Evolutionary conservation across 2,329 filamentous ascomycete genomes (phyloP).

Genomic region (Dactylellina drechsleri): DNA sequence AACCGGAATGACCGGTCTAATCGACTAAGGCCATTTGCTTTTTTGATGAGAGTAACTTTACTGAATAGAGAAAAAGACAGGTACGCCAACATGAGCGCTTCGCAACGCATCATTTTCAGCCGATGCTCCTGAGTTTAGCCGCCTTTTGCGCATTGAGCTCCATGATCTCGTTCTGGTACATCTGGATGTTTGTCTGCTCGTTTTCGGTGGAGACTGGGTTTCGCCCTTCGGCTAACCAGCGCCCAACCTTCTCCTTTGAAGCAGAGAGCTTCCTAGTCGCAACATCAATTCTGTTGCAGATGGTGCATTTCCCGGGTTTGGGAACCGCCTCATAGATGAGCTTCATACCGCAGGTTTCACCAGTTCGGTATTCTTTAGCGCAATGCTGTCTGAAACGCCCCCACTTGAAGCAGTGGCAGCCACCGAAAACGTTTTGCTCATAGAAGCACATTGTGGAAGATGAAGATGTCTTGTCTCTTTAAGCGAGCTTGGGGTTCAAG

Average conservation of each 20-base stretch:
- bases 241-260: slow-evolving; percentile 58
- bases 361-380: slow-evolving; percentile 92
- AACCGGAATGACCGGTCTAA: slow-evolving; percentile 23
- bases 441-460: slow-evolving; percentile 86
- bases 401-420: slow-evolving; percentile 94
- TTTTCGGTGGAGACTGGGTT: slow-evolving; percentile 59
- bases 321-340: slow-evolving; percentile 79
- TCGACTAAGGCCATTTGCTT: slow-evolving; percentile 25
- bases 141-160: slow-evolving; percentile 58
- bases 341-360: slow-evolving; percentile 95
- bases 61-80: slow-evolving; percentile 38
- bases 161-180: slow-evolving; percentile 59
- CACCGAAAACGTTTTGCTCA: slow-evolving; percentile 80
- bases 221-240: slow-evolving; percentile 59
- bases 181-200: slow-evolving; percentile 58
- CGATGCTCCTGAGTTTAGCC: slow-evolving; percentile 58
- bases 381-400: slow-evolving; percentile 91
- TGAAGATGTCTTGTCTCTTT: slow-evolving; percentile 32
- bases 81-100: slow-evolving; percentile 53
- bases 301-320: slow-evolving; percentile 75
- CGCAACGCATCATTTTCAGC: slow-evolving; percentile 55
- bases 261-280: slow-evolving; percentile 58
- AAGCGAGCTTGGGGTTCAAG: slow-evolving; percentile 42
- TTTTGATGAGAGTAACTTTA: slow-evolving; percentile 29
- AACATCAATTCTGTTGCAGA: slow-evolving; percentile 83